Conservation (phyloP, 2,329 filamentous ascomycete genomes). For the Zalaria obscura region DNA sequence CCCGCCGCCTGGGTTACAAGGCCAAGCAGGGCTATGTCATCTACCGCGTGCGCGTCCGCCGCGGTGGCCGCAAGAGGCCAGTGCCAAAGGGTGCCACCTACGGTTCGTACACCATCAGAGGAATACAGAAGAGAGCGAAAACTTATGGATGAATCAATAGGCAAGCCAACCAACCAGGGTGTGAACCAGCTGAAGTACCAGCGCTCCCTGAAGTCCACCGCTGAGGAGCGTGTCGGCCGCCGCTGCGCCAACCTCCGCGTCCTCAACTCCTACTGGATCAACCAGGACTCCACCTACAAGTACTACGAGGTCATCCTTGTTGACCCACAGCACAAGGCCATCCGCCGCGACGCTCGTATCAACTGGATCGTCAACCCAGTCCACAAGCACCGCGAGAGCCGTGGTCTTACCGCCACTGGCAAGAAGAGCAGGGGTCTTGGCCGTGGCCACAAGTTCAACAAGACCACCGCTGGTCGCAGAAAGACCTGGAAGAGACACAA, state of each 20-base stretch:
- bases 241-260: slow-evolving; percentile 98
- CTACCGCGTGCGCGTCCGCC: slow-evolving; percentile 97
- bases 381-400: slow-evolving; percentile 99
- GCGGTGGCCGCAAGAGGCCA: slow-evolving; percentile 97
- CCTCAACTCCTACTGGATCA: slow-evolving; percentile 99
- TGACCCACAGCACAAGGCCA: slow-evolving; percentile 99
- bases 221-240: slow-evolving; percentile 99
- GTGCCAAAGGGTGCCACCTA: slow-evolving; percentile 97
- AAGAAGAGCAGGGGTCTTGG: slow-evolving; percentile 99
- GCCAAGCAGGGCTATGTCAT: slow-evolving; percentile 99
- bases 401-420: slow-evolving; percentile 94
- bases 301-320: slow-evolving; percentile 99
- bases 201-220: slow-evolving; percentile 92
- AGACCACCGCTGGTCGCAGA: slow-evolving; percentile 90
- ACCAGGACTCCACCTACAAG: slow-evolving; percentile 99
- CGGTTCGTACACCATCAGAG: slow-evolving; percentile 45
- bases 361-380: slow-evolving; percentile 99
- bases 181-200: slow-evolving; percentile 99
- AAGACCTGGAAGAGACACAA: slow-evolving; percentile 99
- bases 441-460: slow-evolving; percentile 99
- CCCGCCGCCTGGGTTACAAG: slow-evolving; percentile 99
- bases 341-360: slow-evolving; percentile 97
- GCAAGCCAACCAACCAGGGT: slow-evolving; percentile 99
- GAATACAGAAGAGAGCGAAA: slow-evolving; percentile 4
- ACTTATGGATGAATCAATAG: slow-evolving; percentile 34